Evolutionary conservation across 148 eudicot genomes (phyloP), one percentile per base, ranked within the genome.

Genomic region (Spergularia marina): DNA sequence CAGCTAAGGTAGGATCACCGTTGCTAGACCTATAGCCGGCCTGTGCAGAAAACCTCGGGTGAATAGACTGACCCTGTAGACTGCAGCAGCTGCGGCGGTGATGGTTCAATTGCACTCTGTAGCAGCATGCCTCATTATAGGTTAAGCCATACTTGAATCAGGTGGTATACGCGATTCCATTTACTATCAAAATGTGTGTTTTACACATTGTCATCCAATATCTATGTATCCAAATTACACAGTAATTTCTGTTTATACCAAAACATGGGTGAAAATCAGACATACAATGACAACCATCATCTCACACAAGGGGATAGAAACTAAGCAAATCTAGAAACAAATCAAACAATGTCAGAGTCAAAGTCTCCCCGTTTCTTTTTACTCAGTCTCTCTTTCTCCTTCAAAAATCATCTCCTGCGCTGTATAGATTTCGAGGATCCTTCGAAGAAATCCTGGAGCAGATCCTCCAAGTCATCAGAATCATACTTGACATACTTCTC

Each of bases 401-500:
- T 36, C 0, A 12, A 41, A 30, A 54, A 10, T 78, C 72, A 68
- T 62, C 77, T 64, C 49, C 84, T 73, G 59, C 84, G 77, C 1
- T 82, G 82, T 83, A 88, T 30, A 12, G 89, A 86, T 76, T 84
- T 82, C n/a, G 79, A 65, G 2, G 85, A 74, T 53, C 98, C 98
- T 74, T 89, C 87, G 77, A 93, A 90, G 57, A 93, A 84, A 77
- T 91, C 91, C 72, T 75, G 64, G 23, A 93, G 77, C 20, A 76
- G 68, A 55, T 78, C 79, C 79, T 76, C 87, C 87, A 93, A 76
- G n/a, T 84, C 89, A 2, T 91, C 89, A 4, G 82, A 83, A 51
- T 79, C 87, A 82, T 91, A 93, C 85, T 87, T 93, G 51, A 88
- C 81, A 75, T 86, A 73, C 81, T 80, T 91, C 54, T 87, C 94